Base-by-base conservation (phyloP, 2,329 filamentous ascomycete genomes). In the Verticillium albo-atrum region DNA sequence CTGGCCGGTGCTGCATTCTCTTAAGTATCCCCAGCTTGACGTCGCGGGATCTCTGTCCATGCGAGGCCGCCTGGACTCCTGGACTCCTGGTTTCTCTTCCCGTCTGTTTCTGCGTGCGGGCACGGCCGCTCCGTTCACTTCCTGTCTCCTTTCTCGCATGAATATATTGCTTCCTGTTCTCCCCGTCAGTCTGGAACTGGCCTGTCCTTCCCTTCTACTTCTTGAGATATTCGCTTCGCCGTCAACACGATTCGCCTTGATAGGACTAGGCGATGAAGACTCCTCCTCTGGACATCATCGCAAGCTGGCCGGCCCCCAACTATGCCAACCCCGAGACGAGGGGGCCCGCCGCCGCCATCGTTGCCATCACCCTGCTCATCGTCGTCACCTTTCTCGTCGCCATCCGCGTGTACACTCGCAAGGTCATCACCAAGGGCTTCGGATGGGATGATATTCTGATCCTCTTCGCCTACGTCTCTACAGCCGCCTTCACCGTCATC, bases 381-480 rank as follows among this genome's bases (percentile, higher is more conserved):
- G 51, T 73, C 28, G 70, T 70, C 30, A 73, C 72, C 0, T 23
- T 67, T 6, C 59, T 73, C 54, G 58, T 77, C 6, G 65, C 61
- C 20, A 67, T 75, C 47, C 72, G 74, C 26, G 54, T 76, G 25
- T 76, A 74, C 58, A 68, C 74, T 12, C 70, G 74, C 14, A 66
- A 66, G 56, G 61, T 60, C 37, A 68, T 75, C 6, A 73, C 74
- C 1, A 67, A 66, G n/a, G 70, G 70, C 6, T 70, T 75, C 53
- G 72, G 72, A 17, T 64, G 70, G 10, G 75, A 77, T 42, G 75
- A 77, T 59, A 61, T 71, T 14, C 66, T 77, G 15, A 73, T 76
- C 47, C 58, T 71, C 15, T 35, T 72, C n/a, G 72, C 75, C 62
- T 75, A 70, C 57, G 71, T 76, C 27, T 73, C 74, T 12, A 66